phyloP scores from a whole-genome alignment of 495 filamentous ascomycete genomes.

The Neurospora africana region DNA sequence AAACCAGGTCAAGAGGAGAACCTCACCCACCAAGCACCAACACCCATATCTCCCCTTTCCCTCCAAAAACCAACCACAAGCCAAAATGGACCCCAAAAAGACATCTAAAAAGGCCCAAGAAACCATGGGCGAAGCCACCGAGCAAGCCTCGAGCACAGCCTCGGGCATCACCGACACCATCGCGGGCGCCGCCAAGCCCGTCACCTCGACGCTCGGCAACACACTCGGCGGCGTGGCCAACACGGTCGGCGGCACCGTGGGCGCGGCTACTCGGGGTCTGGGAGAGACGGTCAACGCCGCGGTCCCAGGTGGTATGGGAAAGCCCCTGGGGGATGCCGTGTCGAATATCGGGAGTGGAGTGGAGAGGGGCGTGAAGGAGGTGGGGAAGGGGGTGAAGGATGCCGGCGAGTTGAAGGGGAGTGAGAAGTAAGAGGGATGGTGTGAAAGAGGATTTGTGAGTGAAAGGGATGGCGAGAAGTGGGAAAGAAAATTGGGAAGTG shows the following conservation, averaged over 20 bases:
- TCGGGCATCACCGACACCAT: slow-evolving; percentile 49
- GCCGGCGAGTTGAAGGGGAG: slow-evolving; percentile 47
- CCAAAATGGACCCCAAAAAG: neutral
- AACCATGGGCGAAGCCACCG: slow-evolving; percentile 2
- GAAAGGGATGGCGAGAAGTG: too few relatives aligned
- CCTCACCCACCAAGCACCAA: neutral
- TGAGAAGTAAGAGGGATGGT: neutral
- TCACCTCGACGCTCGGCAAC: slow-evolving; percentile 42
- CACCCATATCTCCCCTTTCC: neutral
- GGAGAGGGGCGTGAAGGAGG: slow-evolving; percentile 40
- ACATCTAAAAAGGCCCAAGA: slow-evolving; percentile 3
- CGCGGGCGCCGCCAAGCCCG: slow-evolving; percentile 47
- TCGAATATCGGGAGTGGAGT: slow-evolving; percentile 44
- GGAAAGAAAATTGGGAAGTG: neutral
- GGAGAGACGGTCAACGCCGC: slow-evolving; percentile 52
- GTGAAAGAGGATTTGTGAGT: too few relatives aligned
- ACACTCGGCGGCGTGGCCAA: slow-evolving; percentile 38
- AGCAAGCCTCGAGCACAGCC: slow-evolving; percentile 36
- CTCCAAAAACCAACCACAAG: neutral
- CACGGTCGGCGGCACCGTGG: slow-evolving; percentile 55
- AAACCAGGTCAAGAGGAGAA: neutral
- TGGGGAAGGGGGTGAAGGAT: slow-evolving; percentile 51
- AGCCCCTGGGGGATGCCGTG: slow-evolving; percentile 52
- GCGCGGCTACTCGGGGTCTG: slow-evolving; percentile 49
- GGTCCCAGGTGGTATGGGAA: slow-evolving; percentile 44